phyloP scores from a whole-genome alignment of 2,329 filamentous ascomycete species.

The Paraconiothyrium sp. region DNA sequence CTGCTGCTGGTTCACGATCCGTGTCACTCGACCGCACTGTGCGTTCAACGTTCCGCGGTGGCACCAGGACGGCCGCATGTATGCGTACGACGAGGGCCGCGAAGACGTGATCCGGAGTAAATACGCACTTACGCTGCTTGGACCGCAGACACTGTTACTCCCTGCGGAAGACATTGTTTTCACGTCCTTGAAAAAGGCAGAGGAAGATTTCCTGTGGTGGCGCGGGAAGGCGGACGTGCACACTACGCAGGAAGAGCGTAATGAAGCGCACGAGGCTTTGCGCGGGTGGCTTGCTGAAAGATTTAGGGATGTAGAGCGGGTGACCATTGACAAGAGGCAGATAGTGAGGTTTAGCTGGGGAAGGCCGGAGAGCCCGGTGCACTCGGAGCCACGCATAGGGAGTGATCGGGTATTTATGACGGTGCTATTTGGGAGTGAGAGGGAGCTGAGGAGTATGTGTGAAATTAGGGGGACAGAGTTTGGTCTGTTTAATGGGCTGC shows the following conservation, averaged over 20 bases:
- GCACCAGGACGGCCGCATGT: constrained; percentile 24
- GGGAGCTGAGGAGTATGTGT: constrained; percentile 17
- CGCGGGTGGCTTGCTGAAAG: constrained; percentile 14
- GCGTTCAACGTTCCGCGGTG: constrained; percentile 18
- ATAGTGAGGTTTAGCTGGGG: constrained; percentile 23
- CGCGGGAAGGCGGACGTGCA: neutral
- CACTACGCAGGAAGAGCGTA: neutral
- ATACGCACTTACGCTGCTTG: constrained; percentile 19
- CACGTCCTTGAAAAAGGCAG: neutral
- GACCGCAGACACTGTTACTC: constrained; percentile 16
- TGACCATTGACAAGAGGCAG: neutral
- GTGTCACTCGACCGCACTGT: constrained; percentile 11
- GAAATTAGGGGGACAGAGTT: constrained; percentile 11
- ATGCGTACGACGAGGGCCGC: constrained; percentile 7
- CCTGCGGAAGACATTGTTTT: neutral
- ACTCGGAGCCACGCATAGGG: constrained; percentile 20
- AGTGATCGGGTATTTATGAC: constrained; percentile 24
- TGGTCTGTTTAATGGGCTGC: constrained; percentile 4
- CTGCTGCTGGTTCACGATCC: constrained; percentile 19
- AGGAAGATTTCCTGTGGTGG: constrained; percentile 12
- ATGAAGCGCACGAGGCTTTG: constrained; percentile 6
- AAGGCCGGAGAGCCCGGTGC: constrained; percentile 22
- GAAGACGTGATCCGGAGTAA: constrained; percentile 16
- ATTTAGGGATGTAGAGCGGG: constrained; percentile 8
- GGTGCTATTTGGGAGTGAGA: constrained; percentile 21